Base-by-base conservation (phyloP, 2,329 filamentous ascomycete species). In the Hypomyces perniciosus region DNA sequence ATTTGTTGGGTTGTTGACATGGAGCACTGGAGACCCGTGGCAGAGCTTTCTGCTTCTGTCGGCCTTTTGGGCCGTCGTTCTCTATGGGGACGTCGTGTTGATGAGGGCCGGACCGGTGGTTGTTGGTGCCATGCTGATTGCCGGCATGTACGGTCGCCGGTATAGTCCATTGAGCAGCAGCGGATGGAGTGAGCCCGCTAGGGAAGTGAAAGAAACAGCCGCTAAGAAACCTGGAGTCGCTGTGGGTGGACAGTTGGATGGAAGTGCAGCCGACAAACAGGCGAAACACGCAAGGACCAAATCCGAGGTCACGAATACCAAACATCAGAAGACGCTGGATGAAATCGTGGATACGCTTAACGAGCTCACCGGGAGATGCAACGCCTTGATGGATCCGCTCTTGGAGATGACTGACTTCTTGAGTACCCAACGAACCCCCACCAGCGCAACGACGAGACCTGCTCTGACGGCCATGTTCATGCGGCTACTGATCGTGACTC, bases 281-380 rank as follows among this genome's bases (percentile, higher is more conserved):
- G 37, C 57, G 12, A 66, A 67, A 20, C 77, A 79, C 56, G 66
- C 69, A 49, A 65, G 72, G n/a, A 71, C 69, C 20, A 65, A 68
- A 34, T 78, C 76, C 7, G 88, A 90, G 60, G 65, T 71, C 12
- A 81, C 78, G 6, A 83, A 79, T 54, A 85, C 84, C 39, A 84
- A 86, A 53, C 88, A 93, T 61, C 89, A 96, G 62, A 96, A 96
- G 74, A 96, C 90, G 46, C 71, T 99, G 47, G 93, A 99, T 66
- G 93, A 99, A 71, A 99, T 99, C 54, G 88, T 99, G 51, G 91
- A 97, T 60, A 95, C 89, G 0, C 72, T 99, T 41, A 90, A 90
- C 66, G 84, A 90, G 57, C 89, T 99, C 59, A 97, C 92, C 0
- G 87, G 86, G 5, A 81, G 93, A 44, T 96, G 93, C 69, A 96